These are phyloP conservation scores for Sordariomycetes sp. DNA, from an alignment of 2,329 filamentous ascomycete species.

Conservation along the genomic window DNA sequence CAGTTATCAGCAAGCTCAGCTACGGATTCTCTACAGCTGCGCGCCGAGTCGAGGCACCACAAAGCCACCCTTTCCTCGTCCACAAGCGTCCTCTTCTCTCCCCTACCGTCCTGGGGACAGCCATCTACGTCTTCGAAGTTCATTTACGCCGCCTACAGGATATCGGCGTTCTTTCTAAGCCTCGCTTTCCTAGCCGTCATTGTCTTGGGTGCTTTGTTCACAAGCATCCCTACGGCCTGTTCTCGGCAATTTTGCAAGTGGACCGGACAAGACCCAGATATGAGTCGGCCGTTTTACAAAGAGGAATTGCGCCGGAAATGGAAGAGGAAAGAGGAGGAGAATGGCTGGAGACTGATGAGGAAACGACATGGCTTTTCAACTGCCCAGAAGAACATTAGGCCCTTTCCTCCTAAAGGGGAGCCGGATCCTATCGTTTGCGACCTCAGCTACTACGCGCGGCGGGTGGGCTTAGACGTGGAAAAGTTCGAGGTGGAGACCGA, in stretches of 20 bases:
- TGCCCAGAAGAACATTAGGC: neutral
- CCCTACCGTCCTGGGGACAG: constrained; percentile 65
- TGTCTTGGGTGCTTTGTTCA: constrained; percentile 60
- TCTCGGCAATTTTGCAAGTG: constrained; percentile 31
- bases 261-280: constrained; percentile 33
- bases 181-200: constrained; percentile 65
- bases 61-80: constrained; percentile 31
- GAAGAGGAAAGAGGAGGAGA: constrained; percentile 41
- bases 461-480: constrained; percentile 80
- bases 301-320: constrained; percentile 54
- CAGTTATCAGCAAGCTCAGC: neutral
- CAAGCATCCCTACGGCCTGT: constrained; percentile 42
- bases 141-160: constrained; percentile 36
- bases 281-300: constrained; percentile 52
- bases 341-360: constrained; percentile 36
- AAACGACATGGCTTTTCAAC: neutral
- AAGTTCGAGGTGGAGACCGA: constrained; percentile 78
- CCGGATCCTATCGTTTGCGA: constrained; percentile 68
- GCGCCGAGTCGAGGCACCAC: constrained; percentile 30
- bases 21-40: neutral
- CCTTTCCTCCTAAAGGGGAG: constrained; percentile 62
- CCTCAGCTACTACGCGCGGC: constrained; percentile 71
- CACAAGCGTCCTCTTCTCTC: constrained; percentile 74
- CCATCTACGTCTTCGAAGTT: constrained; percentile 52
- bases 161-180: constrained; percentile 63